Conservation (phyloP, 768 basidiomycete genomes). For the Agrocybe chaxingu region DNA sequence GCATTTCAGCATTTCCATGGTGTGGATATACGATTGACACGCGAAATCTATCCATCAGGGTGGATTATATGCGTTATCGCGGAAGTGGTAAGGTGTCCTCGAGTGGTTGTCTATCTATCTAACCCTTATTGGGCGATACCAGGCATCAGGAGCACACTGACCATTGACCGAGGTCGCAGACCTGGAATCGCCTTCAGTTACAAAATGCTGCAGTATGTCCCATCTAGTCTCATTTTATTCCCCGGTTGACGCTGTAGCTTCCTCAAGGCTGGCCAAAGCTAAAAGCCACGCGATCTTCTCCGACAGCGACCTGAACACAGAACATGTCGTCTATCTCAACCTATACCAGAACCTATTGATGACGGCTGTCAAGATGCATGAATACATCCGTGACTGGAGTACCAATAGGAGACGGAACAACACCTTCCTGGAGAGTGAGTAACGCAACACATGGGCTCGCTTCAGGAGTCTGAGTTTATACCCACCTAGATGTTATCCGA, state of each 20-base stretch:
- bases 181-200: slow-evolving; percentile 62
- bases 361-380: slow-evolving; percentile 82
- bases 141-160: slow-evolving; percentile 69
- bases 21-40: slow-evolving; percentile 86
- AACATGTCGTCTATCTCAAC: slow-evolving; percentile 66
- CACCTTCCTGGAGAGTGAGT: slow-evolving; percentile 41
- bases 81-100: slow-evolving; percentile 45
- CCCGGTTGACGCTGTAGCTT: background rate
- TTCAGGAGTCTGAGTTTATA: no score
- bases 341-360: slow-evolving; percentile 85
- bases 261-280: slow-evolving; percentile 60
- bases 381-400: slow-evolving; percentile 69
- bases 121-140: background rate
- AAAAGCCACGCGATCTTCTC: slow-evolving; percentile 79
- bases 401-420: slow-evolving; percentile 37
- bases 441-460: background rate
- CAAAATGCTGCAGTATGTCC: slow-evolving; percentile 72
- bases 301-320: slow-evolving; percentile 68
- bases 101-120: background rate
- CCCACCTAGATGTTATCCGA: slow-evolving; percentile 52
- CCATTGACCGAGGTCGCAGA: slow-evolving; percentile 61
- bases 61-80: slow-evolving; percentile 72
- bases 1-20: slow-evolving; percentile 78
- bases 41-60: slow-evolving; percentile 69
- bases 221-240: background rate